phyloP scores from a whole-genome alignment of 1,284 basidiomycete species.

The Ustilago esculenta region DNA sequence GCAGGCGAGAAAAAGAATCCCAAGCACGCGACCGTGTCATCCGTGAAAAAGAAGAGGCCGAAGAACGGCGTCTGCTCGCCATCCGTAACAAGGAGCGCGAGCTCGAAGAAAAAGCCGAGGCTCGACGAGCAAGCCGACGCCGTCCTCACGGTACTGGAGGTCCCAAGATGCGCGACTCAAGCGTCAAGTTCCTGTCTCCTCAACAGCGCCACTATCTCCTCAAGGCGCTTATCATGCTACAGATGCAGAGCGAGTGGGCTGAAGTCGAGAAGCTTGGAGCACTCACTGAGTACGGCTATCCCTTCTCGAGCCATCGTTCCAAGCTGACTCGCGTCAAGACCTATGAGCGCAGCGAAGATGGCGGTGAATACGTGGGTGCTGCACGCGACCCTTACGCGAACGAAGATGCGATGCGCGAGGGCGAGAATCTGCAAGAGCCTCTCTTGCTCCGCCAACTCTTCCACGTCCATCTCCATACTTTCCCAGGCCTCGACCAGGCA shows the following conservation, averaged over 20 bases:
- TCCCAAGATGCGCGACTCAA: slow-evolving; percentile 19
- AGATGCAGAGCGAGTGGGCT: slow-evolving; percentile 61
- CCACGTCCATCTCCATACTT: slow-evolving; percentile 58
- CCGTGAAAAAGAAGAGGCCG: slow-evolving; percentile 39
- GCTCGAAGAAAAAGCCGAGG: slow-evolving; percentile 35
- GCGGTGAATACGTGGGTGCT: slow-evolving; percentile 44
- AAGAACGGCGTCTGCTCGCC: slow-evolving; percentile 37
- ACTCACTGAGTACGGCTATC: slow-evolving; percentile 62
- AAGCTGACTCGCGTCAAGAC: slow-evolving; percentile 54
- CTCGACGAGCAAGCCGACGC: slow-evolving; percentile 35
- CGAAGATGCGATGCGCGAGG: slow-evolving; percentile 51
- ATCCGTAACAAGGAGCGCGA: slow-evolving; percentile 33
- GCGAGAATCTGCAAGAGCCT: slow-evolving; percentile 56
- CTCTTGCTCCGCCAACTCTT: slow-evolving; percentile 64
- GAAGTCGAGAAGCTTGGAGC: slow-evolving; percentile 60
- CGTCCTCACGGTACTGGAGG: slow-evolving; percentile 29
- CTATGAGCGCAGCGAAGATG: slow-evolving; percentile 41
- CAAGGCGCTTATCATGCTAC: slow-evolving; percentile 63
- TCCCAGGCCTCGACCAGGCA: slow-evolving; percentile 60
- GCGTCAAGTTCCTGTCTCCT: slow-evolving; percentile 50
- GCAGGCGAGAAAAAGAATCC: slow-evolving; percentile 36
- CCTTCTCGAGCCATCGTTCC: slow-evolving; percentile 55
- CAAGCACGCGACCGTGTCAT: slow-evolving; percentile 38
- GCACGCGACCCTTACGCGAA: slow-evolving; percentile 57
- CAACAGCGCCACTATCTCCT: slow-evolving; percentile 63